Conservation (phyloP, 1,139 yeast species). For the Candida buenavistaensis region DNA sequence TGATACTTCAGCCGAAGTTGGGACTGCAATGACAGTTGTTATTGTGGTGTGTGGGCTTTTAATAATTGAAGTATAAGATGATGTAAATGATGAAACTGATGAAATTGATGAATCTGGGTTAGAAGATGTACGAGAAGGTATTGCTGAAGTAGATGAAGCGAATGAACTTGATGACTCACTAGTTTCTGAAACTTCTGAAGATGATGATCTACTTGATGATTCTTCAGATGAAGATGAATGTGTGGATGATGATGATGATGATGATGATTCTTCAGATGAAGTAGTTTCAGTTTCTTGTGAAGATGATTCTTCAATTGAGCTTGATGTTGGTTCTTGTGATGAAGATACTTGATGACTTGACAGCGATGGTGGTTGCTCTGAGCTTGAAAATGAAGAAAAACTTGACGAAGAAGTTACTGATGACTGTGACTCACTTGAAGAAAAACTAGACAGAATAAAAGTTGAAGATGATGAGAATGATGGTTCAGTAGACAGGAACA, state of each 20-base stretch:
- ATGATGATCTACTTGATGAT: slow-evolving; percentile 8
- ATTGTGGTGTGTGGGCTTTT: slow-evolving; percentile 37
- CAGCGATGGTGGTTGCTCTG: no score
- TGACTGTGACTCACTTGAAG: slow-evolving; percentile 5
- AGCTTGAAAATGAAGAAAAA: slow-evolving; percentile 5
- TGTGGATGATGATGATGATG: background rate
- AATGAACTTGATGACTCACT: slow-evolving; percentile 3
- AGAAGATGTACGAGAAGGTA: slow-evolving; percentile 4
- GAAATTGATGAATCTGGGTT: slow-evolving; percentile 5
- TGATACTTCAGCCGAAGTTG: slow-evolving; percentile 27
- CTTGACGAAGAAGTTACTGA: background rate
- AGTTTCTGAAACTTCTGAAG: slow-evolving; percentile 7
- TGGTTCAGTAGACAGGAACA: background rate
- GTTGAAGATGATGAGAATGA: slow-evolving; percentile 8
- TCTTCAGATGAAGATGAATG: slow-evolving; percentile 5
- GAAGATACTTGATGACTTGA: no score
- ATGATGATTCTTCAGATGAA: background rate
- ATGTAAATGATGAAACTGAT: slow-evolving; percentile 13
- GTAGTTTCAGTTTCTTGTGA: no score
- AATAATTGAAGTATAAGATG: slow-evolving; percentile 15
- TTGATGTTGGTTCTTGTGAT: no score
- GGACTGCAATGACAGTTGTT: slow-evolving; percentile 42
- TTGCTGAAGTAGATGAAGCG: slow-evolving; percentile 1
- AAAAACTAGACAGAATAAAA: slow-evolving; percentile 2
- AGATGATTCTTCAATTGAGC: no score